Conservation (phyloP, 768 basidiomycete genomes). For the Trametes cinnabarina region DNA sequence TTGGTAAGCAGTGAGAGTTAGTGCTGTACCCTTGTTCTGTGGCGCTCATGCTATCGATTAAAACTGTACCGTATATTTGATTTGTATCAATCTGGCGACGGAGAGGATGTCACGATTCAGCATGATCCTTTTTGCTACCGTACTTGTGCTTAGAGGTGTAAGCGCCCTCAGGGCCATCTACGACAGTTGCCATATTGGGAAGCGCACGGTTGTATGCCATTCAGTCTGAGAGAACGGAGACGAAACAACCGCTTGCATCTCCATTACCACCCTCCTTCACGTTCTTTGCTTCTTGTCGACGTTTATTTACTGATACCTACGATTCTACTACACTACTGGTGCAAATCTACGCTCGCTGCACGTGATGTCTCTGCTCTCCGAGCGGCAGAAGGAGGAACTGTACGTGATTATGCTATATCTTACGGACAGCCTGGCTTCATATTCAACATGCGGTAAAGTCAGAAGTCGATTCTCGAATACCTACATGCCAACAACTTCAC, state of each 20-base stretch:
- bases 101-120: too few relatives aligned
- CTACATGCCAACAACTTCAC: constrained; percentile 64
- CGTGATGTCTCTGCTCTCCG: constrained; percentile 43
- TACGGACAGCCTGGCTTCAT: constrained; percentile 6
- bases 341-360: not conserved
- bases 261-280: constrained; percentile 14
- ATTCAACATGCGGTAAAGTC: constrained; percentile 40
- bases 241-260: constrained; percentile 7
- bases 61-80: too few relatives aligned
- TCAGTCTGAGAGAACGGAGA: not conserved
- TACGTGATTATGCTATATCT: constrained; percentile 30
- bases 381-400: constrained; percentile 48
- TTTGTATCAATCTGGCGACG: too few relatives aligned
- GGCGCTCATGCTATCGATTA: too few relatives aligned
- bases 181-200: constrained; percentile 17
- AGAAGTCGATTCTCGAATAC: constrained; percentile 81
- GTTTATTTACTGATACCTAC: not conserved
- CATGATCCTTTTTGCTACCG: too few relatives aligned
- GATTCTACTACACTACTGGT: not conserved
- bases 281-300: constrained; percentile 9
- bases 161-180: too few relatives aligned
- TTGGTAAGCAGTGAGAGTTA: too few relatives aligned
- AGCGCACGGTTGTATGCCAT: constrained; percentile 14
- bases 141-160: too few relatives aligned
- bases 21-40: too few relatives aligned